phyloP scores from a whole-genome alignment of 257 asterid genomes.

The Galeopsis tetrahit region DNA sequence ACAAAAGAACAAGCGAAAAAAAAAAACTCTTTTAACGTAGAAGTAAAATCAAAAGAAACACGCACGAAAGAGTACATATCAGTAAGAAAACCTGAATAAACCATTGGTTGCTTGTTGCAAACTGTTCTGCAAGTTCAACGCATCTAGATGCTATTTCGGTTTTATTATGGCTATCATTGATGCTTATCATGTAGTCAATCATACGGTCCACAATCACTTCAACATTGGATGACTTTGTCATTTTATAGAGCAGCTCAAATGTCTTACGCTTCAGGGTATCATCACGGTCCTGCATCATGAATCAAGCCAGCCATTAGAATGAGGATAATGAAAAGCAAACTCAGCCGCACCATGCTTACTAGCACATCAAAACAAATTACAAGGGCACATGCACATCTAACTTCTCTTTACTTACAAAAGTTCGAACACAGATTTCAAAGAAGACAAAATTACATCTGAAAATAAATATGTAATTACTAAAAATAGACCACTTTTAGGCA shows the following conservation, averaged over 20 bases:
- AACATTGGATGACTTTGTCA: slow-evolving; percentile 91
- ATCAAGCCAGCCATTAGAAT: slow-evolving; percentile 15
- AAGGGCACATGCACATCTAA: slow-evolving; percentile 3
- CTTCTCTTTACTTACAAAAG: slow-evolving; percentile 1
- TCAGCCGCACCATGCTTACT: slow-evolving; percentile 17
- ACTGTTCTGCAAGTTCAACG: slow-evolving; percentile 89
- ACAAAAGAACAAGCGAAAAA: slow-evolving; percentile 28
- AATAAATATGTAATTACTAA: not conserved
- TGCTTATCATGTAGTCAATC: slow-evolving; percentile 84
- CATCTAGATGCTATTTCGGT: slow-evolving; percentile 94
- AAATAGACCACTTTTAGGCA: not conserved
- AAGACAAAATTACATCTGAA: not conserved
- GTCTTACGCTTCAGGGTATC: slow-evolving; percentile 91
- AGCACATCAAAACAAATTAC: not conserved
- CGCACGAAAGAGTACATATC: not conserved
- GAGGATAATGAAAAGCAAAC: slow-evolving; percentile 20
- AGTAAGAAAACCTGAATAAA: slow-evolving; percentile 69
- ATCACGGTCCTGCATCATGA: slow-evolving; percentile 73
- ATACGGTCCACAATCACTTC: slow-evolving; percentile 91
- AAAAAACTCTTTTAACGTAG: slow-evolving; percentile 11
- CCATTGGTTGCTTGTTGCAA: slow-evolving; percentile 92
- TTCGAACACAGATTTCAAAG: not conserved
- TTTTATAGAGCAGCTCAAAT: slow-evolving; percentile 80
- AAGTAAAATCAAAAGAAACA: slow-evolving; percentile 11
- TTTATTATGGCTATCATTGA: slow-evolving; percentile 76